Evolutionary conservation across 202 grass and related monocot species (phyloP).

Genomic region (Zoysia matrella): DNA sequence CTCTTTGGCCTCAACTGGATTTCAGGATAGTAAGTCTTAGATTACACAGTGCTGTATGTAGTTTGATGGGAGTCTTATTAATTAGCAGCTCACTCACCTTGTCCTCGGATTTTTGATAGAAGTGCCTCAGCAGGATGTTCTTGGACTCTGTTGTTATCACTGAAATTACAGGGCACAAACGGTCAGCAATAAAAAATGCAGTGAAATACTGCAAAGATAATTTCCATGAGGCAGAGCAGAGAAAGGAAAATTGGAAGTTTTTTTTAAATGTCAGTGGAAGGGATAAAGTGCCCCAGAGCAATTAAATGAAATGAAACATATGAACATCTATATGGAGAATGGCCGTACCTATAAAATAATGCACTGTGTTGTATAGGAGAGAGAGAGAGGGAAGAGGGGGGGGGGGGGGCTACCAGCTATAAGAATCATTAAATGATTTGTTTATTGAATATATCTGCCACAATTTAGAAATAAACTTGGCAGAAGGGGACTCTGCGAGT

Average conservation of each 20-base stretch:
- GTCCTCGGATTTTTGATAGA: conserved; percentile 78
- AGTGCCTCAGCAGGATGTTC: conserved; percentile 84
- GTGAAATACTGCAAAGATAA: not conserved
- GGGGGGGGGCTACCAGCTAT: not conserved
- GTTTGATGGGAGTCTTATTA: not conserved
- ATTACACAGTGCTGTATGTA: not conserved
- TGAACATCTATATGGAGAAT: not conserved
- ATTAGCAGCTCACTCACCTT: conserved; percentile 55
- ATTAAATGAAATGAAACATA: not conserved
- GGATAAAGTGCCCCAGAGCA: not conserved
- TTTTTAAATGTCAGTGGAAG: not conserved
- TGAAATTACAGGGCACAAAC: conserved; percentile 24
- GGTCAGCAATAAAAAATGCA: not conserved
- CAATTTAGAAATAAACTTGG: not conserved
- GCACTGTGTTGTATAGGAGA: too few species aligned
- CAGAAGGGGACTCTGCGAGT: too few species aligned
- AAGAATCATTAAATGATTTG: not conserved
- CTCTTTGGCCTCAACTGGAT: conserved; percentile 74
- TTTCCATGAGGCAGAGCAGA: not conserved
- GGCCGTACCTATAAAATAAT: conserved; percentile 7
- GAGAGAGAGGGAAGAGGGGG: too few species aligned
- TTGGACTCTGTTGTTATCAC: conserved; percentile 81
- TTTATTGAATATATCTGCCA: not conserved
- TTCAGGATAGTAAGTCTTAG: not conserved
- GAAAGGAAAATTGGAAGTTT: not conserved